Conservation (phyloP, 2,329 filamentous ascomycete genomes). For the Sporothrix brunneoviolacea region DNA sequence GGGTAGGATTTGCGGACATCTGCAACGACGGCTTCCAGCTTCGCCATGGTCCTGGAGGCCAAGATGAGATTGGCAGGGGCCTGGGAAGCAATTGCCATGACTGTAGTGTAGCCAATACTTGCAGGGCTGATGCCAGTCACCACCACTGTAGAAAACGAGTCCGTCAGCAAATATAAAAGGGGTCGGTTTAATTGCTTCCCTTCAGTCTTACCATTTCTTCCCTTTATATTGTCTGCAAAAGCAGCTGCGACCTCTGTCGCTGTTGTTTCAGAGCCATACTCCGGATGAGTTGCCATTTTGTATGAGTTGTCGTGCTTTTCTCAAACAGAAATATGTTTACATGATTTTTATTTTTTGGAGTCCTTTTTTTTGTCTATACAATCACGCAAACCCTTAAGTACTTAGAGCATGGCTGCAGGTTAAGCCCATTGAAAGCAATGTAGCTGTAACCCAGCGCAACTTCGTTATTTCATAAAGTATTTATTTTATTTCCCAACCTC, state of each 20-base stretch:
- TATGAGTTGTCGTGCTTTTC: background rate
- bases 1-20: conserved; percentile 26
- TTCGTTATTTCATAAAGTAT: too few species aligned
- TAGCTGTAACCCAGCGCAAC: too few species aligned
- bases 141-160: conserved; percentile 16
- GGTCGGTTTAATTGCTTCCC: too few species aligned
- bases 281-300: conserved; percentile 17
- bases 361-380: too few species aligned
- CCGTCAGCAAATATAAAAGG: too few species aligned
- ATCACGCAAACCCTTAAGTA: too few species aligned
- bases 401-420: too few species aligned
- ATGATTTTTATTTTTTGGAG: too few species aligned
- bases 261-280: conserved; percentile 16
- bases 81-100: conserved; percentile 38
- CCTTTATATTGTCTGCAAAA: conserved; percentile 14
- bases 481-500: too few species aligned
- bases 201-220: conserved; percentile 15
- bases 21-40: conserved; percentile 34
- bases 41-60: conserved; percentile 37
- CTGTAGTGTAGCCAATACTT: conserved; percentile 36
- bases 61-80: conserved; percentile 35
- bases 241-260: conserved; percentile 18
- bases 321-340: too few species aligned
- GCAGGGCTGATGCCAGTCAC: conserved; percentile 36
- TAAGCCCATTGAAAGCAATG: too few species aligned